Evolutionary conservation across 257 asterid species (phyloP), one percentile per base, ranked within the genome.

Genomic region (Fraxinus americana): DNA sequence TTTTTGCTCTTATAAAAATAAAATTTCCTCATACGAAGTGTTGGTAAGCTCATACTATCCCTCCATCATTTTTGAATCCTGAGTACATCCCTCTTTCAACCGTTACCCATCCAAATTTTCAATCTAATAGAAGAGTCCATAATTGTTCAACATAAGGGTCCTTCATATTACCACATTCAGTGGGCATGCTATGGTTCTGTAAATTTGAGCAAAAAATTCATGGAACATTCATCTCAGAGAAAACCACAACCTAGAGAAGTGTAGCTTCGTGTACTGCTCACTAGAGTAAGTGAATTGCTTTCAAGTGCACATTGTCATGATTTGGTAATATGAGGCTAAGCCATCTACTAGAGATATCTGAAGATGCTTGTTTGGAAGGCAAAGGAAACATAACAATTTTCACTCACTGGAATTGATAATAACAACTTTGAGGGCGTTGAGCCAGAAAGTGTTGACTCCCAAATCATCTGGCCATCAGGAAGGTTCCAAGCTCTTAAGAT

Each of bases 391-490:
- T 39, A 69, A 35, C 35, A 79, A 12, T 39, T 79, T 77, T 79
- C 77, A 89, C 99, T 92, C 80, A 93, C 99, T 4, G 97, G 97
- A 76, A 90, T 77, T 65, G 86, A 83, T 82, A 93, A 83, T 65
- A 92, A 73, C 7, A 96, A 89, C 86, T 78, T 88, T 5, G 95
- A 89, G 43, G 94, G 82, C 25, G 74, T 85, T 75, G 92, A 82
- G 45, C 97, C 93, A 10, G 82, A 30, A 83, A 96, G 90, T 74
- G 88, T 82, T 5, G 95, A 88, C 88, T 96, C 99, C 99, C 99
- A 96, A 82, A 93, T 91, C 99, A 96, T 90, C 88, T 93, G 98
- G 70, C 99, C 99, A 87, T 96, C 99, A 81, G 98, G 97, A 81
- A 96, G 98, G 89, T 91, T 93, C 99, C 99, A 96, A 77, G 99